Conservation (phyloP, 768 basidiomycete species). For the Mycena belliarum region DNA sequence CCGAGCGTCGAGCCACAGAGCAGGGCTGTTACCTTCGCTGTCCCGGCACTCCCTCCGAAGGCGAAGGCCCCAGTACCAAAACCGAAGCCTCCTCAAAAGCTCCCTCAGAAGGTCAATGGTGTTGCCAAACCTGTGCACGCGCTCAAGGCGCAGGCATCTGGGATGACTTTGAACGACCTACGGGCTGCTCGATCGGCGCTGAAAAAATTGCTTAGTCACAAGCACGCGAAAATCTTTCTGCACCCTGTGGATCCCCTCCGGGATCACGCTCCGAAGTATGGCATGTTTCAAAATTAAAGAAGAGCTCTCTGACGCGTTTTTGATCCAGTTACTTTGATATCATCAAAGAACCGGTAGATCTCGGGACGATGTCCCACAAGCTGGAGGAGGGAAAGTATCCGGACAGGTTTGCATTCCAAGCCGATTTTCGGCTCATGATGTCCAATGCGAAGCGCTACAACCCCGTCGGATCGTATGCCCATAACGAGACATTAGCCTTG, state of each 20-base stretch:
- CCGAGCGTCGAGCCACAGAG: slow-evolving; percentile 34
- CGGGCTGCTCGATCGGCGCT: slow-evolving; percentile 74
- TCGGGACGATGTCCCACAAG: slow-evolving; percentile 86
- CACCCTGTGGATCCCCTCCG: slow-evolving; percentile 96
- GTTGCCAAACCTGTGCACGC: slow-evolving; percentile 46
- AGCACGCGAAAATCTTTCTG: slow-evolving; percentile 72
- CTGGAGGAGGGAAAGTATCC: slow-evolving; percentile 85
- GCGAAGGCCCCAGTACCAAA: neutral
- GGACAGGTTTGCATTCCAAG: slow-evolving; percentile 79
- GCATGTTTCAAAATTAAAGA: too few relatives aligned
- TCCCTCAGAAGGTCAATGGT: slow-evolving; percentile 21
- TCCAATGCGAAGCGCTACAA: slow-evolving; percentile 89
- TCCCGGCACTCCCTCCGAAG: slow-evolving; percentile 29
- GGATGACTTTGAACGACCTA: slow-evolving; percentile 77
- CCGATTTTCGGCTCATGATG: slow-evolving; percentile 88
- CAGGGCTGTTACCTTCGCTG: slow-evolving; percentile 39
- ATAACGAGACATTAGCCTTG: slow-evolving; percentile 72
- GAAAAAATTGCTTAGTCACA: slow-evolving; percentile 78
- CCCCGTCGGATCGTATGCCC: slow-evolving; percentile 63
- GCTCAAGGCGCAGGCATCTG: slow-evolving; percentile 71
- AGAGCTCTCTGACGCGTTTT: slow-evolving; percentile 10
- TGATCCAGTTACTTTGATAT: slow-evolving; percentile 79
- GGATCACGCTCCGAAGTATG: slow-evolving; percentile 83
- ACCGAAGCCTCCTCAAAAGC: neutral
- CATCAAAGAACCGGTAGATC: slow-evolving; percentile 93